Base-by-base conservation (phyloP, 768 basidiomycete species). In the Sutorius australiensis region DNA sequence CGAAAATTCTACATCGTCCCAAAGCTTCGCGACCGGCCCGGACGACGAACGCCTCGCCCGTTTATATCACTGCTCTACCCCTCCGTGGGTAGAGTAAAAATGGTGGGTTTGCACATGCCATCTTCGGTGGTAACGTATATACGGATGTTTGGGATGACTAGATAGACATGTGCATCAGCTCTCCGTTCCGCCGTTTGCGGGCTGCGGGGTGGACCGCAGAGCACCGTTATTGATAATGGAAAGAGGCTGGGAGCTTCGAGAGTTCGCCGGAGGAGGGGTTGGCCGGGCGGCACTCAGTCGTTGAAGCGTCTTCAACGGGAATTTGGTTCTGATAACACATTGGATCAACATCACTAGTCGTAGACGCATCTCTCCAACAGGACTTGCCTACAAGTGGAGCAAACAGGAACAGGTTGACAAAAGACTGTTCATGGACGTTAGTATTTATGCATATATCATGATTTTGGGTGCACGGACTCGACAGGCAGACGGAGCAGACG, bases 401-500 rank as follows among this genome's bases (percentile, higher is more conserved):
- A 97, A 37, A 95, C 92, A 0, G 95, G 92, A 14, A 92, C 82
- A 3, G 95, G 95, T 61, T 90, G 83, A 64, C 95, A 97, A 69
- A 95, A 97, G 62, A 97, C 95, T 97, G 61, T 32, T 28, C 31
- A 51, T 21, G 5, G 30, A 33, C 40, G 24, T 67, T 13, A 69
- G 57, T 42, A 50, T 21, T n/a, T 37, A 14, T 19, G 6, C 13
- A 16, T 6, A 11, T 31, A 30, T 42, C 14, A 21, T 6, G 34
- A 6, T 6, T 14, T 11, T 11, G 13, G 14, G 8, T 37, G 36
- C 21, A 78, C 91, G 52, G 61, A 97, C 95, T 98, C 27, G 93
- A 95, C 30, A 99, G 73, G 68, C 97, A 99, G 31, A 99, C 94
- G n/a, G 93, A 95, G 68, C 97, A 99, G 19, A 99, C 94, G 61